These are phyloP conservation scores for Bolboschoenoplectus hybrid DNA, from an alignment of 202 grass and related monocot genomes.

Conservation along the genomic window DNA sequence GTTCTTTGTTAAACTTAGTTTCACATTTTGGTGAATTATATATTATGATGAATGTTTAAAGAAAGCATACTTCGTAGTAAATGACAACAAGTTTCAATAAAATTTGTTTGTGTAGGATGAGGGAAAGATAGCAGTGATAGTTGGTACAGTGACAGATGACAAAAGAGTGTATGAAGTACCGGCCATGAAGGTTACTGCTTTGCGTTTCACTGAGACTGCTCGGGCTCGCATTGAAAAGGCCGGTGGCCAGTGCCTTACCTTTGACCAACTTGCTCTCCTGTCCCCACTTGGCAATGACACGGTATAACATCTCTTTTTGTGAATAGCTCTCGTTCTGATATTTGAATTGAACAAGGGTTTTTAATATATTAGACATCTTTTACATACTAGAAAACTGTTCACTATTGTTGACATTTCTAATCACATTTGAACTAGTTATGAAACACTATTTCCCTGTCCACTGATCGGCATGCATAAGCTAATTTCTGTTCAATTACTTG, in stretches of 20 bases:
- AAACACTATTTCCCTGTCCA: neutral
- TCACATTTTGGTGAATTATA: neutral
- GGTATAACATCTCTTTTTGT: slow-evolving; percentile 37
- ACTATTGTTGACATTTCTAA: neutral
- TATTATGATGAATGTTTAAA: neutral
- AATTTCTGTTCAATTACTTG: neutral
- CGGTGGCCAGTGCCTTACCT: slow-evolving; percentile 79
- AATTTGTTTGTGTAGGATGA: slow-evolving; percentile 6
- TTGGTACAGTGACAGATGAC: slow-evolving; percentile 67
- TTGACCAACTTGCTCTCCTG: slow-evolving; percentile 68
- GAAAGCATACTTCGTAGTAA: slow-evolving; percentile 2
- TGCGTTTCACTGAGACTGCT: slow-evolving; percentile 74
- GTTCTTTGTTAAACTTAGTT: neutral
- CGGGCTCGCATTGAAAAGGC: slow-evolving; percentile 70
- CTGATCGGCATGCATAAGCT: neutral
- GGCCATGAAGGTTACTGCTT: slow-evolving; percentile 66
- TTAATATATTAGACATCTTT: neutral
- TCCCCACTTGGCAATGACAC: slow-evolving; percentile 68
- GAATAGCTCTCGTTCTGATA: neutral
- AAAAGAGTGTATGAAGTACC: slow-evolving; percentile 84
- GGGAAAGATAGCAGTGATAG: slow-evolving; percentile 68
- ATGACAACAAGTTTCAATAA: neutral
- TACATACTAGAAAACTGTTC: neutral
- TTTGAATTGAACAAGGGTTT: neutral
- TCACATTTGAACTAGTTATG: neutral